Percentiles rank a stretch among this genome's conserved stretches.
Conservation (phyloP, 192 early-diverging fungal genomes). For the Backusella morwellensis region DNA sequence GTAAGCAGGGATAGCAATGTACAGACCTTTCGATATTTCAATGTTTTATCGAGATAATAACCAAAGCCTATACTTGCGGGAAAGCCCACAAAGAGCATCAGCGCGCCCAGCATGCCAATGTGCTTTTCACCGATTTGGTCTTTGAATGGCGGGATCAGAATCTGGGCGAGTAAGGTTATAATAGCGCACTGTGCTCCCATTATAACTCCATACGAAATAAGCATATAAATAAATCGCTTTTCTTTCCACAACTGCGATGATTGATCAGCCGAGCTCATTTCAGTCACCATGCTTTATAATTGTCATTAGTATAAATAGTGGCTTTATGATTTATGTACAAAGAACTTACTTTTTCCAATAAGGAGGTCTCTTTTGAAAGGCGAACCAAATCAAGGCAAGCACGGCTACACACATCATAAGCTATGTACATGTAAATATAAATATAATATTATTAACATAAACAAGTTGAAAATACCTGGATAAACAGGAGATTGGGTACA, state of each 20-base stretch:
- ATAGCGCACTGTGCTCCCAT: slow-evolving; percentile 41
- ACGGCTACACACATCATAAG: slow-evolving; percentile 19
- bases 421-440: background rate
- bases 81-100: slow-evolving; percentile 35
- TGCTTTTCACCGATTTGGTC: slow-evolving; percentile 21
- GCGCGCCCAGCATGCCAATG: slow-evolving; percentile 33
- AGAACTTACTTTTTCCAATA: slow-evolving; percentile 1
- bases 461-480: slow-evolving; percentile 18
- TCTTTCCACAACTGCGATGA: slow-evolving; percentile 18
- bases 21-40: slow-evolving; percentile 25
- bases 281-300: background rate
- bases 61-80: slow-evolving; percentile 34
- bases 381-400: slow-evolving; percentile 11
- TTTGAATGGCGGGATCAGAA: slow-evolving; percentile 35
- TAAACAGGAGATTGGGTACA: slow-evolving; percentile 32
- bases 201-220: slow-evolving; percentile 34
- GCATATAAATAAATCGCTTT: slow-evolving; percentile 28
- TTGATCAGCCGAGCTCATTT: slow-evolving; percentile 11
- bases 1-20: slow-evolving; percentile 23
- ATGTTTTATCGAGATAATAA: slow-evolving; percentile 31
- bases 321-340: background rate
- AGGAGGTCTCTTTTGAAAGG: slow-evolving; percentile 17
- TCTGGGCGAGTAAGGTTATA: slow-evolving; percentile 40
- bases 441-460: background rate
- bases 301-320: background rate